Percentiles rank a stretch among this genome's conserved stretches.
These are phyloP conservation scores for Peronosclerospora sorghi DNA, from an alignment of 352 stramenopile species.

Conservation along the genomic window DNA sequence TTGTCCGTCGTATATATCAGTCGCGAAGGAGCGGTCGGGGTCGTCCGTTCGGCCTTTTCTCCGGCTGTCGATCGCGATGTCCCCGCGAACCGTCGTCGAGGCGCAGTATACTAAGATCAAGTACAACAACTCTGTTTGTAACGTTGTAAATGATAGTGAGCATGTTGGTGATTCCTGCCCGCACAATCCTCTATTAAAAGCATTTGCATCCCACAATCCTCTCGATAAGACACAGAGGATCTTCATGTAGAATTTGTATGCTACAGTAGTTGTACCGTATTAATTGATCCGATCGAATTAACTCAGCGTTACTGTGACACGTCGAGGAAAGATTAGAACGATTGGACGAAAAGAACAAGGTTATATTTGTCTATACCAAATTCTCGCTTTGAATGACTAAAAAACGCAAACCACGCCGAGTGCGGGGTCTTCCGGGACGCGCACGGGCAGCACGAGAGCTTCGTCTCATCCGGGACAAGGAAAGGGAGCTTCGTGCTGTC, in stretches of 20 bases:
- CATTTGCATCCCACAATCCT: too few species aligned
- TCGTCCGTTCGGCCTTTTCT: conserved; percentile 9
- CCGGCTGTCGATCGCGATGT: conserved; percentile 17
- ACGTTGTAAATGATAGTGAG: too few species aligned
- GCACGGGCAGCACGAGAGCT: conserved; percentile 27
- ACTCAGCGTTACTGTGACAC: too few species aligned
- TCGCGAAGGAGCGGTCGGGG: conserved; percentile 1
- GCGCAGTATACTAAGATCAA: conserved; percentile 9
- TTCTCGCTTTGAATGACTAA: conserved; percentile 19
- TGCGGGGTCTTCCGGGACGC: conserved; percentile 25
- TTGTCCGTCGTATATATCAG: background rate
- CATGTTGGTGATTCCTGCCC: too few species aligned
- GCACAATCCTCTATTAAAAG: too few species aligned
- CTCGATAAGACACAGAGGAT: too few species aligned
- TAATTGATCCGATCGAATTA: too few species aligned
- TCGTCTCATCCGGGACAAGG: conserved; percentile 36
- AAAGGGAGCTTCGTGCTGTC: conserved; percentile 32
- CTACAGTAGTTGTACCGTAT: too few species aligned
- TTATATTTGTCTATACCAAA: background rate
- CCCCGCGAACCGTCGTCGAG: conserved; percentile 5
- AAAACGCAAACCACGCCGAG: conserved; percentile 19
- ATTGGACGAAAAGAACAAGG: conserved; percentile 1
- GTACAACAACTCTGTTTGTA: background rate
- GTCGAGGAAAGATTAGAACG: background rate
- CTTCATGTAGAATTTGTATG: too few species aligned